Base-by-base conservation (phyloP, 192 early-diverging fungal species). In the Umbelopsis isabellina region DNA sequence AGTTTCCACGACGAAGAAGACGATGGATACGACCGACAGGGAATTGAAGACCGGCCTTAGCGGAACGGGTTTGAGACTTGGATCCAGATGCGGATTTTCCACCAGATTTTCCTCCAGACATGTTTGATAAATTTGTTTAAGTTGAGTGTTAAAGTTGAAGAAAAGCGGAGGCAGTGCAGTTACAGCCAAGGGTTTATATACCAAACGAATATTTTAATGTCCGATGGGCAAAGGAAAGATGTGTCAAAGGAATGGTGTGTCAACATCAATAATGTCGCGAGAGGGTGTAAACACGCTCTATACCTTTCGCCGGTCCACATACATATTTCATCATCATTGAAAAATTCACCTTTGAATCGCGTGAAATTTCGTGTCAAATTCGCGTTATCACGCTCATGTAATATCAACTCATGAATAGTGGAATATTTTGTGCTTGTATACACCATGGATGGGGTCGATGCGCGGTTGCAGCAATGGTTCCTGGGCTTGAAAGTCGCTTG, bases 1-100 rank as follows among this genome's bases (percentile, higher is more conserved):
- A 97, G 88, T 95, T 95, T 65, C 95, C 95, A 82, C 92, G 92
- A 78, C 94, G 88, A 61, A 97, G 87, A 66, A 94, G 88, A 89
- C 94, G 92, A 85, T 97, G 94, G 82, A 97, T 92, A 93, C 95
- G 94, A 78, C 94, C 94, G 75, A 96, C 94, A 74, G 94, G 95
- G 91, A 97, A 97, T 83, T 95, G 93, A 77, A 96, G 92, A 83
- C 94, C 95, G 75, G 94, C 95, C 80, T 91, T 91, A 78, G 90
- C 82, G 37, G 94, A 95, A 74, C 94, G 90, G 65, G 84, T 80
- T 73, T 76, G 79, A 37, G 91, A 92, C 82, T 93, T 86, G 72
- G 82, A 21, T 18, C 72, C 61, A 72, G 79, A 74, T 78, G 75
- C 66, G 78, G 79, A 79, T 78, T 85, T 83, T 48, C 81, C 81